Evolutionary conservation across 169 alveolate species (phyloP).

Genomic region (Eimeria necatrix): DNA sequence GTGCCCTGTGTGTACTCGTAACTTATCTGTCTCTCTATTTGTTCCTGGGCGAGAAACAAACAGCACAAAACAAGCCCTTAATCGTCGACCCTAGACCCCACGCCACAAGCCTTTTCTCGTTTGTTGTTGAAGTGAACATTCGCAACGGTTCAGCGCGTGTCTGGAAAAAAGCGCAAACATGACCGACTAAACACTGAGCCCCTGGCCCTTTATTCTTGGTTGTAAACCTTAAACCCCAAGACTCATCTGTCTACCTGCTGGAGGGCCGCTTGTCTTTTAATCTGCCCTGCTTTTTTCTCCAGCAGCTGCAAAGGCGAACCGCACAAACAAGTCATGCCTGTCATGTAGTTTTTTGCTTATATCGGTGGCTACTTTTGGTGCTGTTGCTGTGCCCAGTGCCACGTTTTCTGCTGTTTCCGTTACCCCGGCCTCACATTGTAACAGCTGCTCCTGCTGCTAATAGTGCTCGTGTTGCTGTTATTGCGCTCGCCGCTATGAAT

Average conservation of each 20-base stretch:
- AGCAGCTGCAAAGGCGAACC: slow-evolving; percentile 35
- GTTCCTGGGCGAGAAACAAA: not conserved
- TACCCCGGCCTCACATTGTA: no score
- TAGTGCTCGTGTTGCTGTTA: not conserved
- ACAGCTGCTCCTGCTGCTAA: not conserved
- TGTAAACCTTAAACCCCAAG: no score
- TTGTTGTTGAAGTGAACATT: not conserved
- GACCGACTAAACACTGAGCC: not conserved
- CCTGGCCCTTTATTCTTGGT: not conserved
- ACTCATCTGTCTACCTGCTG: not conserved
- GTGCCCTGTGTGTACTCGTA: slow-evolving; percentile 25
- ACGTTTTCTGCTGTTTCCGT: no score
- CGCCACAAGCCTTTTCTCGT: not conserved
- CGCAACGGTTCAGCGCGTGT: not conserved
- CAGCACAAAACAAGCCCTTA: not conserved
- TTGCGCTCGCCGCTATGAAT: not conserved
- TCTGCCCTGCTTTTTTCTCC: slow-evolving; percentile 16
- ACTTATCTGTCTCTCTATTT: slow-evolving; percentile 27
- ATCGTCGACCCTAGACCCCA: no score
- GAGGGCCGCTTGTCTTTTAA: slow-evolving; percentile 38
- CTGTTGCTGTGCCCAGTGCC: no score
- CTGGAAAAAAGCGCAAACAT: not conserved
- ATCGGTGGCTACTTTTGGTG: no score
- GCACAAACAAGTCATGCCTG: not conserved
- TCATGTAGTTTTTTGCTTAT: no score